Percentiles rank a stretch among this genome's conserved stretches.
Conservation (phyloP, 2,329 filamentous ascomycete species). For the Thermoascus crustaceus region DNA sequence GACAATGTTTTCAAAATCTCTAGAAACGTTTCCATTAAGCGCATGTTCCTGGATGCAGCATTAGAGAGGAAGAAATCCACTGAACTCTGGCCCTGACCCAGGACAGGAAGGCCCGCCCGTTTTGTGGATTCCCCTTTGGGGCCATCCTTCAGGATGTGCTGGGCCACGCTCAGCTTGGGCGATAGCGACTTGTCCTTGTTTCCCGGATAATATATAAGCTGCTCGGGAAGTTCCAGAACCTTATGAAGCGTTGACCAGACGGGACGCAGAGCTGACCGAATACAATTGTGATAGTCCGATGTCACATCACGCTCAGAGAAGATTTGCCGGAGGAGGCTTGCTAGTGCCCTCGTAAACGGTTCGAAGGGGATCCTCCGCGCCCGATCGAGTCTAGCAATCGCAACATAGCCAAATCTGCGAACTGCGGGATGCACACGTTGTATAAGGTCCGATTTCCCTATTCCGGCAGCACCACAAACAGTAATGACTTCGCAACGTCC, state of each 20-base stretch:
- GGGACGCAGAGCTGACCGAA: constrained; percentile 48
- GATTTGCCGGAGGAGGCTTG: constrained; percentile 54
- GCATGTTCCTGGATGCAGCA: constrained; percentile 46
- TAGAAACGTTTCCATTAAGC: constrained; percentile 78
- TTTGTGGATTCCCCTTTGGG: constrained; percentile 23
- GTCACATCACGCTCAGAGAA: constrained; percentile 57
- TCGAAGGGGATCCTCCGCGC: constrained; percentile 54
- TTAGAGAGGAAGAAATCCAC: constrained; percentile 32
- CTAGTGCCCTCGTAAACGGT: constrained; percentile 52
- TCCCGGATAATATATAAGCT: constrained; percentile 42
- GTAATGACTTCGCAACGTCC: constrained; percentile 54
- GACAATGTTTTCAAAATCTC: constrained; percentile 78
- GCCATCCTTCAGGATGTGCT: constrained; percentile 24
- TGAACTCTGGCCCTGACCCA: constrained; percentile 29
- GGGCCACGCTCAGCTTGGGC: constrained; percentile 18
- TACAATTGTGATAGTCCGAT: constrained; percentile 52
- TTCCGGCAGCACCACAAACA: constrained; percentile 48
- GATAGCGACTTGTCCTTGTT: constrained; percentile 27
- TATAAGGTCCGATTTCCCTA: constrained; percentile 54
- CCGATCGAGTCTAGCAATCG: constrained; percentile 52
- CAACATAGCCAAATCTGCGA: constrained; percentile 52
- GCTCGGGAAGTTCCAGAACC: constrained; percentile 60
- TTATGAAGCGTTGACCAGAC: constrained; percentile 51
- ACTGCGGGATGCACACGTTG: constrained; percentile 51
- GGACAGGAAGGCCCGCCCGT: constrained; percentile 22